Evolutionary conservation across 192 early-diverging fungal genomes (phyloP).

Genomic region (Umbelopsis sp.): DNA sequence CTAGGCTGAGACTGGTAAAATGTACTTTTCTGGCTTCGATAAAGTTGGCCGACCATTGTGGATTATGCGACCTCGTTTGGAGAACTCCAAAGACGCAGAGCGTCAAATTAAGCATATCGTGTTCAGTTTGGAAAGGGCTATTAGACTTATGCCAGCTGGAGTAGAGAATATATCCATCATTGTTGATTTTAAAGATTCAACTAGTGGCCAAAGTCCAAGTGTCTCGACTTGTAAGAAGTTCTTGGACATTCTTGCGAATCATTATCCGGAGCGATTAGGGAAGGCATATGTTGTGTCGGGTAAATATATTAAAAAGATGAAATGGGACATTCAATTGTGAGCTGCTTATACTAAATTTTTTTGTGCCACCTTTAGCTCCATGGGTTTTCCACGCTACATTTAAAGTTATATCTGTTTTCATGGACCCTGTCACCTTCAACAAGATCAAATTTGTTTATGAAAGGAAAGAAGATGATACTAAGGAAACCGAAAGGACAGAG

Average conservation of each 20-base stretch:
- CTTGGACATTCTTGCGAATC: slow-evolving; percentile 77
- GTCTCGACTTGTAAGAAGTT: slow-evolving; percentile 79
- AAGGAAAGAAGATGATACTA: slow-evolving; percentile 47
- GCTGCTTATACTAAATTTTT: background rate
- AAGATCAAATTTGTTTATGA: slow-evolving; percentile 87
- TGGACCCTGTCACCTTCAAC: slow-evolving; percentile 87
- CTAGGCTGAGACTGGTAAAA: slow-evolving; percentile 76
- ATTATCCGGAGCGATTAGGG: slow-evolving; percentile 89
- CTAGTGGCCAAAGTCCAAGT: slow-evolving; percentile 67
- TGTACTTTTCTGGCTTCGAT: slow-evolving; percentile 85
- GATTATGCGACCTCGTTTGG: slow-evolving; percentile 75
- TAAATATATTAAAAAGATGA: slow-evolving; percentile 29
- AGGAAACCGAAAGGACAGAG: slow-evolving; percentile 14
- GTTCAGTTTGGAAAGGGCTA: slow-evolving; percentile 79
- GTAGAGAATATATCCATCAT: slow-evolving; percentile 80
- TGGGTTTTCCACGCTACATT: slow-evolving; percentile 87
- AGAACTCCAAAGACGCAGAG: slow-evolving; percentile 78
- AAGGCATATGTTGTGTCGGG: slow-evolving; percentile 70
- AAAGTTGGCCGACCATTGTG: slow-evolving; percentile 71
- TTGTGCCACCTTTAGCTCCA: slow-evolving; percentile 53
- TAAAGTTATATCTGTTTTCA: slow-evolving; percentile 82
- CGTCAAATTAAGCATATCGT: slow-evolving; percentile 82
- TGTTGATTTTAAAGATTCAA: slow-evolving; percentile 79
- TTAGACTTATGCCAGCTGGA: slow-evolving; percentile 72
- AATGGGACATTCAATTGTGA: background rate